Conservation (phyloP, 1,284 basidiomycete genomes). For the Papiliotrema flavescens region DNA sequence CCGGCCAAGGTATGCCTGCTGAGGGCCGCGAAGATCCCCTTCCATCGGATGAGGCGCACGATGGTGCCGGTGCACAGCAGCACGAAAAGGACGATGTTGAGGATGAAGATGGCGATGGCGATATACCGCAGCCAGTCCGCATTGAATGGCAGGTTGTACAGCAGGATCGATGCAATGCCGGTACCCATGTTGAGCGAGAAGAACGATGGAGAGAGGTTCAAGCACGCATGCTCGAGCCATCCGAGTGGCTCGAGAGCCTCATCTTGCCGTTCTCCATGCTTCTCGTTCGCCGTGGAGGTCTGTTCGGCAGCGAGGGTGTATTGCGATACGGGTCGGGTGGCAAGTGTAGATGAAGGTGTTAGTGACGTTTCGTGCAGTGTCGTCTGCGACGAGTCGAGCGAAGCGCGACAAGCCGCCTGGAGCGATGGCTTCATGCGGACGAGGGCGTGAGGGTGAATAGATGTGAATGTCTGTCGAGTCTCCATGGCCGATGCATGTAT, state of each 20-base stretch:
- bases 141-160: slow-evolving; percentile 51
- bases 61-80: slow-evolving; percentile 55
- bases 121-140: slow-evolving; percentile 47
- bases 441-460: too few relatives aligned
- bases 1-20: slow-evolving; percentile 62
- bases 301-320: too few relatives aligned
- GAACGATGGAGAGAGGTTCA: slow-evolving; percentile 29
- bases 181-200: slow-evolving; percentile 51
- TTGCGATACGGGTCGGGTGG: too few relatives aligned
- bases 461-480: too few relatives aligned
- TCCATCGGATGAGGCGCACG: slow-evolving; percentile 58
- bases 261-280: background rate
- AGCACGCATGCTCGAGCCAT: slow-evolving; percentile 13
- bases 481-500: too few relatives aligned
- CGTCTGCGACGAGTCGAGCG: too few relatives aligned
- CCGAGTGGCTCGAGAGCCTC: slow-evolving; percentile 2
- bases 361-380: too few relatives aligned
- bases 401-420: too few relatives aligned
- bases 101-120: slow-evolving; percentile 58
- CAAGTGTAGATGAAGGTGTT: too few relatives aligned
- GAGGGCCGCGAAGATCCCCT: slow-evolving; percentile 58
- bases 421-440: too few relatives aligned
- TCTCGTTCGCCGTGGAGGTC: too few relatives aligned
- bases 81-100: slow-evolving; percentile 64
- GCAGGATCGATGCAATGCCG: slow-evolving; percentile 50